Percentiles rank a stretch among this genome's conserved stretches.
Conservation (phyloP, 768 basidiomycete species). For the Hericium erinaceus region DNA sequence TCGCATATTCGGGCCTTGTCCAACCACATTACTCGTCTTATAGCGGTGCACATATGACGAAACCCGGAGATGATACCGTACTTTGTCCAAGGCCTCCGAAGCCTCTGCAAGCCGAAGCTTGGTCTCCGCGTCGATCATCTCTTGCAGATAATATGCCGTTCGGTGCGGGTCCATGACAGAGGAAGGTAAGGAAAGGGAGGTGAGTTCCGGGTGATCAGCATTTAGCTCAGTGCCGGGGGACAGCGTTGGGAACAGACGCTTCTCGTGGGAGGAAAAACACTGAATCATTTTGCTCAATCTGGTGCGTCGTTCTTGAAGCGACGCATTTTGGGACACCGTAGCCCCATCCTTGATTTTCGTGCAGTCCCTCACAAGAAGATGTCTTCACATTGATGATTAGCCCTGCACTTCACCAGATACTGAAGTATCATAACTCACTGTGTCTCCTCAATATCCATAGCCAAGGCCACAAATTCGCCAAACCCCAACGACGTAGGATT, state of each 20-base stretch:
- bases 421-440: neutral
- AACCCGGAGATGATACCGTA: conserved; percentile 4
- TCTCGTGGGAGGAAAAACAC: neutral
- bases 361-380: neutral
- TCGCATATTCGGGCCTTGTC: conserved; percentile 5
- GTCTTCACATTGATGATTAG: neutral
- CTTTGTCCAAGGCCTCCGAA: conserved; percentile 1
- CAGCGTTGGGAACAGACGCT: neutral
- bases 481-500: neutral
- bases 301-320: neutral
- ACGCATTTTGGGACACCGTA: neutral
- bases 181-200: conserved; percentile 4
- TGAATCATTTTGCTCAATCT: neutral
- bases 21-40: conserved; percentile 2
- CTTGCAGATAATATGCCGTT: neutral
- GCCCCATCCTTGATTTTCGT: no score
- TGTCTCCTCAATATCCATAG: neutral
- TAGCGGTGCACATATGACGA: neutral
- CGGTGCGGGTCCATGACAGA: neutral
- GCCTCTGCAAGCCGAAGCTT: conserved; percentile 8
- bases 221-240: neutral
- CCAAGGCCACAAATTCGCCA: neutral
- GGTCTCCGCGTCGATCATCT: neutral
- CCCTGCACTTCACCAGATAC: neutral
- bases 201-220: neutral